Evolutionary conservation across 1,284 basidiomycete genomes (phyloP).

Genomic region (Limonomyces culmigenus): DNA sequence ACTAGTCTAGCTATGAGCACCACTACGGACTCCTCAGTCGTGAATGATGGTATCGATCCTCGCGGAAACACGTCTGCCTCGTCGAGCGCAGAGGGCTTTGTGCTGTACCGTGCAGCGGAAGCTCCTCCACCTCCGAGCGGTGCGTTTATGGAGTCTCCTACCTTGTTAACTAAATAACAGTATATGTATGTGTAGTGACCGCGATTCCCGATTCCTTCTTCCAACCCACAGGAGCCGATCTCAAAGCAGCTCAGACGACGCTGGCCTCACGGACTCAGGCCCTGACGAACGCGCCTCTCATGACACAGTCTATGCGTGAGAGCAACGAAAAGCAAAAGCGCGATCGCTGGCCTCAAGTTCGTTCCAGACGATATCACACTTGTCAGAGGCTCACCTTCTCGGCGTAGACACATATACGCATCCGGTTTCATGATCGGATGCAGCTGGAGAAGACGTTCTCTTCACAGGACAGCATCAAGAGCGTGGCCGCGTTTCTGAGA

Average conservation of each 20-base stretch:
- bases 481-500: slow-evolving; percentile 73
- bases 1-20: not conserved
- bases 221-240: slow-evolving; percentile 55
- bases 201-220: slow-evolving; percentile 60
- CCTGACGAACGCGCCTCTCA: slow-evolving; percentile 62
- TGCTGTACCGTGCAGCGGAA: not conserved
- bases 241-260: slow-evolving; percentile 52
- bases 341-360: slow-evolving; percentile 56
- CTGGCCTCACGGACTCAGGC: slow-evolving; percentile 45
- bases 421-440: slow-evolving; percentile 68
- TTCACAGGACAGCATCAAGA: slow-evolving; percentile 59
- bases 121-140: too few species aligned
- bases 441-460: slow-evolving; percentile 69
- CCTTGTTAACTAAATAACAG: not conserved
- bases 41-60: not conserved
- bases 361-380: slow-evolving; percentile 9
- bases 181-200: not conserved
- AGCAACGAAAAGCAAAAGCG: slow-evolving; percentile 41
- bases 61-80: slow-evolving; percentile 1
- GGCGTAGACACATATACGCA: slow-evolving; percentile 58
- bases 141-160: too few species aligned
- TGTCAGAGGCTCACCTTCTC: slow-evolving; percentile 2
- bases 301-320: slow-evolving; percentile 53
- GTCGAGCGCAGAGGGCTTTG: slow-evolving; percentile 3
- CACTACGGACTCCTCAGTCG: not conserved